Conservation (phyloP, 306 rosid genomes). For the Bauhinia variegata region DNA sequence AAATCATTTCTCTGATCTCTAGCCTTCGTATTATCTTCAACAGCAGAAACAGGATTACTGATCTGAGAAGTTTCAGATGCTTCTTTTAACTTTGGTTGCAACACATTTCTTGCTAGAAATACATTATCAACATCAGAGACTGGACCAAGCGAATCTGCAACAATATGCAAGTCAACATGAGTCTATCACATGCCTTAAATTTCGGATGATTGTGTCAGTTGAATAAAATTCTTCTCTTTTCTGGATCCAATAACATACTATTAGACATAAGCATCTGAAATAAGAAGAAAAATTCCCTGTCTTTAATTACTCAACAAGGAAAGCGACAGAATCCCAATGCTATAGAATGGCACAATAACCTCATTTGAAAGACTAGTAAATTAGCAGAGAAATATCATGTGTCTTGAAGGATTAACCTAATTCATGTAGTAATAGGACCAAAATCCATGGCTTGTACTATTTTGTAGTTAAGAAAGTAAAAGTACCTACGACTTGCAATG, state of each 20-base stretch:
- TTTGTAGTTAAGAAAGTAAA: too few relatives aligned
- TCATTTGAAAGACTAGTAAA: not conserved
- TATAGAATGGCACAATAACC: not conserved
- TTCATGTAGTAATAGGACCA: too few relatives aligned
- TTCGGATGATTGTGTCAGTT: not conserved
- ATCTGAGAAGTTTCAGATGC: conserved; percentile 38
- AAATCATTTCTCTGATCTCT: conserved; percentile 43
- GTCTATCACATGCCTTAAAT: conserved; percentile 16
- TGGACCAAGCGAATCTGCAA: conserved; percentile 40
- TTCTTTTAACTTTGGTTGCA: conserved; percentile 35
- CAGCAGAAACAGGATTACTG: conserved; percentile 20
- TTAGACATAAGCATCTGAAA: not conserved
- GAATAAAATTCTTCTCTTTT: not conserved
- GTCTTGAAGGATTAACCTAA: too few relatives aligned
- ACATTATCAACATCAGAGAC: conserved; percentile 14
- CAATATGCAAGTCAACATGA: conserved; percentile 24
- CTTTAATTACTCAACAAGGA: not conserved
- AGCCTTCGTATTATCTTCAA: conserved; percentile 20
- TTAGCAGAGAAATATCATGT: not conserved
- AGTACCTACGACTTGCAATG: too few relatives aligned
- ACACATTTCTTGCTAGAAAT: not conserved
- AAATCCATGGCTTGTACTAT: too few relatives aligned
- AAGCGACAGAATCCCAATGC: conserved; percentile 1
- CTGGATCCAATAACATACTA: not conserved
- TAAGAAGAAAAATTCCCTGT: conserved; percentile 4